A percentile compares a stretch with the other conserved stretches of the same genome.
phyloP scores from a whole-genome alignment of 768 basidiomycete species.

The Auriscalpium microsporum region DNA sequence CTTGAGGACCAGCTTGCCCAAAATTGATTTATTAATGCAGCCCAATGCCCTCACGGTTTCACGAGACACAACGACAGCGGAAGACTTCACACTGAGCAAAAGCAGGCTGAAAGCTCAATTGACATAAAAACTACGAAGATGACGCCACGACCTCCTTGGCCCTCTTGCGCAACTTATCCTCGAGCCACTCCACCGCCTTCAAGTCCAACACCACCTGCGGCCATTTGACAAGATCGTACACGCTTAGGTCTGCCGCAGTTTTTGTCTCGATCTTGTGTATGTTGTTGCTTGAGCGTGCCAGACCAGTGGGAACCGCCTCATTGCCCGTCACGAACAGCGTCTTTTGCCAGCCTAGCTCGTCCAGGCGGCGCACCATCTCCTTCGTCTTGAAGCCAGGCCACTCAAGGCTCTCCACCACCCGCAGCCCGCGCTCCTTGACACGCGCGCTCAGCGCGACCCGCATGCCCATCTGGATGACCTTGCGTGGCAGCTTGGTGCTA shows the following conservation, averaged over 20 bases:
- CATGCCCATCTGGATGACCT: conserved; percentile 90
- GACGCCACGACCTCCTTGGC: background rate
- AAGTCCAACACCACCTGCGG: conserved; percentile 74
- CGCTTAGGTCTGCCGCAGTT: conserved; percentile 56
- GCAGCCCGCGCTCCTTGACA: conserved; percentile 63
- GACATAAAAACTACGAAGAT: background rate
- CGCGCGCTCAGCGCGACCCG: conserved; percentile 82
- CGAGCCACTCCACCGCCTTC: conserved; percentile 73
- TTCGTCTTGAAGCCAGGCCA: conserved; percentile 73
- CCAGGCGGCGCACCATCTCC: conserved; percentile 52
- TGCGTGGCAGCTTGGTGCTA: conserved; percentile 84
- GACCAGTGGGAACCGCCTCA: conserved; percentile 39
- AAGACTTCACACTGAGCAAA: no score
- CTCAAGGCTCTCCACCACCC: conserved; percentile 63
- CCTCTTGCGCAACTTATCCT: conserved; percentile 49
- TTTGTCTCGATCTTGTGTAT: conserved; percentile 59
- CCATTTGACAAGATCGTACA: conserved; percentile 83
- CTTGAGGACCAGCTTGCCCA: background rate
- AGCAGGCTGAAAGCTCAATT: background rate
- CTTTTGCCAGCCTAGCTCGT: conserved; percentile 54
- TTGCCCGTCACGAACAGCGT: conserved; percentile 73
- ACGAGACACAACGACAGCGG: background rate
- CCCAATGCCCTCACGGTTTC: background rate
- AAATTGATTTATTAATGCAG: background rate
- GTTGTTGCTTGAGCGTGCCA: conserved; percentile 61